phyloP scores from a whole-genome alignment of 2,329 filamentous ascomycete genomes.

The Septoria petroselini region DNA sequence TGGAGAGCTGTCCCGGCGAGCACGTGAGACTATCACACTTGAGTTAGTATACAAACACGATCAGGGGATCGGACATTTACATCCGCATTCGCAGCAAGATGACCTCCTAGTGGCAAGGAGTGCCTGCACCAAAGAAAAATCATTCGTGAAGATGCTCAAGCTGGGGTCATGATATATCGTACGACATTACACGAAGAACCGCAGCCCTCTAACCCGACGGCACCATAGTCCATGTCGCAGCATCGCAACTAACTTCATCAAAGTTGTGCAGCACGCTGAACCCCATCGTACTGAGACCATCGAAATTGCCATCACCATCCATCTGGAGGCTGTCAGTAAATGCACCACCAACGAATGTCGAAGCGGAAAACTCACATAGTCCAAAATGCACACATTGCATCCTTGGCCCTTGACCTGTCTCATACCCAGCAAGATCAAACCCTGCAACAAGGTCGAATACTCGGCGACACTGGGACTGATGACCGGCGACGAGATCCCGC shows the following conservation, averaged over 20 bases:
- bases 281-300: slow-evolving; percentile 73
- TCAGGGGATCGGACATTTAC: no score
- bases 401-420: slow-evolving; percentile 78
- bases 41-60: no score
- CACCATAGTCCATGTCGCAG: slow-evolving; percentile 54
- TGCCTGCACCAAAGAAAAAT: no score
- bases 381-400: slow-evolving; percentile 68
- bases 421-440: slow-evolving; percentile 74
- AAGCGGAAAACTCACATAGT: slow-evolving; percentile 63
- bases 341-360: not conserved
- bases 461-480: slow-evolving; percentile 66
- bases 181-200: not conserved
- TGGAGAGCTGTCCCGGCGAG: not conserved
- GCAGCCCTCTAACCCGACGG: slow-evolving; percentile 21
- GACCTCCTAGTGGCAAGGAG: no score
- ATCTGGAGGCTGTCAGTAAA: slow-evolving; percentile 51
- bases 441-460: slow-evolving; percentile 71
- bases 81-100: not conserved
- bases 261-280: slow-evolving; percentile 76
- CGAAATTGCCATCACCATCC: slow-evolving; percentile 67
- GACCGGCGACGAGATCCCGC: slow-evolving; percentile 77
- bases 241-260: slow-evolving; percentile 73
- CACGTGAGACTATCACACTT: slow-evolving; percentile 11
- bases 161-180: not conserved
- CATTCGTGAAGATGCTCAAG: no score